Base-by-base conservation (phyloP, 1,284 basidiomycete species). In the Trichosporon asahii region DNA sequence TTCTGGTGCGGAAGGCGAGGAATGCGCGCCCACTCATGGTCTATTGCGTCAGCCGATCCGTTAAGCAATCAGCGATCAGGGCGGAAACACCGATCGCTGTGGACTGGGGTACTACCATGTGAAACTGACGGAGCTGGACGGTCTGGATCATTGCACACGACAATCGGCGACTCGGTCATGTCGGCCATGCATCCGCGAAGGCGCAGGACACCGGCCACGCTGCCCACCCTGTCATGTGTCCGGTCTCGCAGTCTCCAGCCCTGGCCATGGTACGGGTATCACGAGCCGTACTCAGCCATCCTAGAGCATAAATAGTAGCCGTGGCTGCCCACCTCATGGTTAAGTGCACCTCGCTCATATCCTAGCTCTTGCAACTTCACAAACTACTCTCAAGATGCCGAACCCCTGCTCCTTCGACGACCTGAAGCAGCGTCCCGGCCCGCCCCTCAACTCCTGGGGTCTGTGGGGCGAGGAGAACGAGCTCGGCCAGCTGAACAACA, bases 401-500 rank as follows among this genome's bases (percentile, higher is more conserved):
- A 64, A 64, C 63, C 63, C 63, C 18, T 64, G 63, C 37, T 14
- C 66, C 23, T 72, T 72, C 27, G 68, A 68, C 57, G 68, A 69
- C 5, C 70, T 72, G 31, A 35, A 55, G 57, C 53, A 64, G 44
- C 71, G 69, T 7, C 55, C 66, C 6, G 76, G 76, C 3, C 79
- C 79, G 18, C 77, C 77, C 11, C 67, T 72, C 53, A 80, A 80
- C 69, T 75, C 79, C 3, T 79, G 79, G 79, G 78, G 76, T 3
- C 69, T 76, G 23, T 76, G 74, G 67, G 78, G 77, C 18, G 53
- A 63, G 6, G 70, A 76, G 53, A 76, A 80, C 65, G 74, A 80
- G 68, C 73, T 76, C 9, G 78, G 79, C 35, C 55, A 74, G 23
- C 69, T 80, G 53, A 79, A 79, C 67, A 64, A 78, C 68, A 77